Base-by-base conservation (phyloP, 2,329 filamentous ascomycete genomes). In the Aspergillus quadrilineatus region DNA sequence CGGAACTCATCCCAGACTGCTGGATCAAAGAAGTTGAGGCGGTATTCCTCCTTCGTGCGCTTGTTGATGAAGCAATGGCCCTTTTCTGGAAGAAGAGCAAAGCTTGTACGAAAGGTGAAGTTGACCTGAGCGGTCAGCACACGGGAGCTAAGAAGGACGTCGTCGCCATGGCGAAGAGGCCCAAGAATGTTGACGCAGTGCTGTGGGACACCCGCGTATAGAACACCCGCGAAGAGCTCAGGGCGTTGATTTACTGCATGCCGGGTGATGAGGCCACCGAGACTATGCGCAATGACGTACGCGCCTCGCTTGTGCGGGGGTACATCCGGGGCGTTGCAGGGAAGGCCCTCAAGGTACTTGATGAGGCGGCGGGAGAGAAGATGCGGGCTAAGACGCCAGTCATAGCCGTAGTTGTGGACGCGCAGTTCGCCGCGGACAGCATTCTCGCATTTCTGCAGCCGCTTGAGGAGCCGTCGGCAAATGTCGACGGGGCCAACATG, bases 401-500 rank as follows among this genome's bases (percentile, higher is more conserved):
- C 93, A 66, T 96, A 97, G 15, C 92, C 92, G 68, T 93, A 97
- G 65, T 97, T 88, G 79, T 92, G 92, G 0, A 96, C 83, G 46
- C 91, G 82, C 5, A 97, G 77, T 60, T 83, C 87, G 6, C 90
- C 90, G 4, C 78, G 80, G 51, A 83, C 82, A 1, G 84, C 85
- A 66, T 95, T 95, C 10, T 90, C 85, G 62, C 85, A 89, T 32
- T 87, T 86, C 49, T 85, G 82, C 17, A 96, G 73, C 54, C 88
- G 86, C 69, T 90, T 92, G 73, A 97, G 86, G 1, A 97, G 78
- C 39, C 90, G 85, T 56, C 86, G 87, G 4, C 90, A 90, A 56
- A 97, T 92, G 70, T 97, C 93, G 41, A 97, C 89, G 0, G 92
- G 92, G 0, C 93, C 93, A 60, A 97, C 90, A 66, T 96, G 87